Percentiles rank a stretch among this genome's conserved stretches.
These are phyloP conservation scores for Neopestalotiopsis clavispora DNA, from an alignment of 2,329 filamentous ascomycete genomes.

Conservation along the genomic window DNA sequence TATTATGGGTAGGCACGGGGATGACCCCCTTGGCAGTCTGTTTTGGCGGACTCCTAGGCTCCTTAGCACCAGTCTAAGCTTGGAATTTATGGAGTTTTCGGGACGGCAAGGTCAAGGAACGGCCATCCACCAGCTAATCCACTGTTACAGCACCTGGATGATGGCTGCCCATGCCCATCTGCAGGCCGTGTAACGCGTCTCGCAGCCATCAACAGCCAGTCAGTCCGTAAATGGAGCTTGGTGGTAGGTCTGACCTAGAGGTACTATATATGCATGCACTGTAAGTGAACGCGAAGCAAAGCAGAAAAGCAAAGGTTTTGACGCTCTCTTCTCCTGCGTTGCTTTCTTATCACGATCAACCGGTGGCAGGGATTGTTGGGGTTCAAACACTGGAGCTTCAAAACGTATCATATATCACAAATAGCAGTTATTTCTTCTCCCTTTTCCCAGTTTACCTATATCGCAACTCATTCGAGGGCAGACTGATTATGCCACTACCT, in stretches of 20 bases:
- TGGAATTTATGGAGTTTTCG: background rate
- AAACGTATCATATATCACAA: constrained; percentile 1
- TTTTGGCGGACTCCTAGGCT: background rate
- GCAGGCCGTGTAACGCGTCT: background rate
- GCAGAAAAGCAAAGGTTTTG: background rate
- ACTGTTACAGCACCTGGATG: background rate
- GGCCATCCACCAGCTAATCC: background rate
- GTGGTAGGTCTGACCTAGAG: no score
- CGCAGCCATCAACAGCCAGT: background rate
- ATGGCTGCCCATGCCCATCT: background rate
- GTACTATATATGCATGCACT: background rate
- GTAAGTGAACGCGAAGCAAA: background rate
- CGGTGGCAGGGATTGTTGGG: background rate
- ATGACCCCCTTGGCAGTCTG: background rate
- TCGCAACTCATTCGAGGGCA: background rate
- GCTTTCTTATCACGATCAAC: background rate
- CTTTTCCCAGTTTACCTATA: background rate
- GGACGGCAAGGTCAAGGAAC: background rate
- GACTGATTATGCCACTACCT: no score
- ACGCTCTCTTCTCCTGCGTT: background rate
- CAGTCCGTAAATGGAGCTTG: no score
- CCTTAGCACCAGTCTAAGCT: background rate
- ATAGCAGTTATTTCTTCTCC: background rate
- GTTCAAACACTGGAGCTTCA: background rate
- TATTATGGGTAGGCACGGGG: background rate